Evolutionary conservation across 192 early-diverging fungal genomes (phyloP), one percentile per base, ranked within the genome.

Genomic region (Linnemannia zychae): DNA sequence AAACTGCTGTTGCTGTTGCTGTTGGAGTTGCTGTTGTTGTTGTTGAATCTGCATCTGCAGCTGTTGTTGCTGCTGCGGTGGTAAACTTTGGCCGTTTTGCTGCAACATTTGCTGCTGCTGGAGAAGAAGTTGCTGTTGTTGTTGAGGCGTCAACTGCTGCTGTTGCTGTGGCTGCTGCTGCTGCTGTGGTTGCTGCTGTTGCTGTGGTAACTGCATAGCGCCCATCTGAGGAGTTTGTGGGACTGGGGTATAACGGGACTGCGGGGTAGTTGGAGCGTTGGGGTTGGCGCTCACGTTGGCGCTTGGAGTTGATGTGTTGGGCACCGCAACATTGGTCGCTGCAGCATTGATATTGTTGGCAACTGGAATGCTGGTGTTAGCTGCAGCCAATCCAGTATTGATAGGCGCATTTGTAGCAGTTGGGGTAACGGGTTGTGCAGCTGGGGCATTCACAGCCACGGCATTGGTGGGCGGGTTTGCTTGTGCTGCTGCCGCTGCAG

Each of bases 181-280:
- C 22, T 66, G 67, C 22, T 75, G 73, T 5, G 47, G 53, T n/a
- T 47, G 76, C 22, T 69, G 65, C 16, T 79, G 76, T 34, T 73
- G 82, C 57, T 78, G 83, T 24, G 83, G 83, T 20, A 85, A 65
- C 38, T 72, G 83, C 77, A 76, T 79, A 15, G 72, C 31, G 24
- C 83, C 70, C 83, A 85, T 85, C 31, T 85, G 83, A 33, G 83
- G 83, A 20, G 83, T 85, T 65, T 85, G 83, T 33, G 83, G 83
- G 28, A 78, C 83, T 33, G 83, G 83, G 83, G 83, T 85, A 85
- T 77, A 85, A 28, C 83, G 83, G 2, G 83, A 16, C n/a, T 78
- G 83, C 2, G 82, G 82, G 7, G 82, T 69, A 22, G 75, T 24
- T 1, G 60, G 44, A 18, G 67, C 20, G 16, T 53, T 74, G 24